phyloP scores from a whole-genome alignment of 2,329 filamentous ascomycete species.

The Fusarium sambucinum region DNA sequence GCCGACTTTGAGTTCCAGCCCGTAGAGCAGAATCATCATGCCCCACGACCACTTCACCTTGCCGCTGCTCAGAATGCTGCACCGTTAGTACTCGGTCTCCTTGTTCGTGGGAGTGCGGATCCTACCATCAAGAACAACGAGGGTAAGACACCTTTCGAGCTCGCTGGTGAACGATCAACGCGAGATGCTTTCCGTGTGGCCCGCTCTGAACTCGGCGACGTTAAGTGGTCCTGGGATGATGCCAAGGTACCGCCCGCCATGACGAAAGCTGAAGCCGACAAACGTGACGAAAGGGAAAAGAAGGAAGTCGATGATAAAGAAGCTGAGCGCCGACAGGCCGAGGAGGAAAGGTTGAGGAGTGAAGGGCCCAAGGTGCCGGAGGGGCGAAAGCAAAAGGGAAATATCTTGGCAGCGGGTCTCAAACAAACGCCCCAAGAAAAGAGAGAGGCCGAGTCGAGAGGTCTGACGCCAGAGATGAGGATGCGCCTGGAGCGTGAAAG shows the following conservation, averaged over 20 bases:
- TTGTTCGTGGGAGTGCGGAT: conserved; percentile 80
- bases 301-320: conserved; percentile 76
- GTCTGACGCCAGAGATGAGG: conserved; percentile 88
- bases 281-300: conserved; percentile 76
- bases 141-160: conserved; percentile 86
- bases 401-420: conserved; percentile 64
- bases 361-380: conserved; percentile 71
- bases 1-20: conserved; percentile 83
- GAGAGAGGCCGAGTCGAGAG: conserved; percentile 84
- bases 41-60: conserved; percentile 85
- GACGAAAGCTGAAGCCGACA: conserved; percentile 76
- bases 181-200: conserved; percentile 93
- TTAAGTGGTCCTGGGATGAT: conserved; percentile 80
- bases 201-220: conserved; percentile 83
- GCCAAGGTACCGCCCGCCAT: conserved; percentile 80
- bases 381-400: conserved; percentile 63
- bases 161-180: conserved; percentile 86
- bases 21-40: conserved; percentile 78
- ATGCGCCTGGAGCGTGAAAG: conserved; percentile 87
- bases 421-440: conserved; percentile 83
- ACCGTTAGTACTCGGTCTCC: conserved; percentile 80
- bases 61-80: conserved; percentile 85
- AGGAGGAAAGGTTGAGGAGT: conserved; percentile 77
- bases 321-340: conserved; percentile 75
- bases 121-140: conserved; percentile 78